Conservation (phyloP, 2,329 filamentous ascomycete species). For the Diaporthe sp. region DNA sequence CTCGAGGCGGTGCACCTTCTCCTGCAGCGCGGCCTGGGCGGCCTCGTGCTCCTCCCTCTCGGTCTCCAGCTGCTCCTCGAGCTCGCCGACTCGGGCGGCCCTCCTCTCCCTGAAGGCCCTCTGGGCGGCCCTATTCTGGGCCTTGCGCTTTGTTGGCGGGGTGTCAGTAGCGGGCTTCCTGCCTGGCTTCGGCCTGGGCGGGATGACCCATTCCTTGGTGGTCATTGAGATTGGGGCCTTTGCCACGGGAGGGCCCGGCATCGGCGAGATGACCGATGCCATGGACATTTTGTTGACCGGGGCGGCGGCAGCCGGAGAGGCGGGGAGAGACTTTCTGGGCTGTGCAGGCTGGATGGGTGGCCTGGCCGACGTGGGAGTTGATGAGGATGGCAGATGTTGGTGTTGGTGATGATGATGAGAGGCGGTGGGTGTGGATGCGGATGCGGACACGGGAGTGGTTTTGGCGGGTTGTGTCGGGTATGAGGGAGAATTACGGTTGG, state of each 20-base stretch:
- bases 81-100: slow-evolving; percentile 84
- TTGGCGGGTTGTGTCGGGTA: slow-evolving; percentile 26
- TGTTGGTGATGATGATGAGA: slow-evolving; percentile 20
- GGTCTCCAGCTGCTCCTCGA: slow-evolving; percentile 76
- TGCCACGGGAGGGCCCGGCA: slow-evolving; percentile 53
- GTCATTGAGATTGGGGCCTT: slow-evolving; percentile 72
- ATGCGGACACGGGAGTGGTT: slow-evolving; percentile 25
- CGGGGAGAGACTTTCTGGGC: slow-evolving; percentile 37
- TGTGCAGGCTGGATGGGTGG: slow-evolving; percentile 36
- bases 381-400: not conserved
- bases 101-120: slow-evolving; percentile 90
- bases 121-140: slow-evolving; percentile 93
- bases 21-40: slow-evolving; percentile 67
- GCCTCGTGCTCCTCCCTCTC: slow-evolving; percentile 69
- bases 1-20: slow-evolving; percentile 71
- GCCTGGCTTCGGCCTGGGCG: slow-evolving; percentile 87
- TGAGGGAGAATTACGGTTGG: slow-evolving; percentile 16
- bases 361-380: slow-evolving; percentile 4
- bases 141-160: slow-evolving; percentile 91
- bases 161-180: slow-evolving; percentile 95
- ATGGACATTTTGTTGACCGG: slow-evolving; percentile 60
- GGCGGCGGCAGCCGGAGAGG: slow-evolving; percentile 24
- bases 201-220: slow-evolving; percentile 87
- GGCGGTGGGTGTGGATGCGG: slow-evolving; percentile 22
- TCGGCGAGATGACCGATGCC: slow-evolving; percentile 61